Conservation (phyloP, 2,329 filamentous ascomycete genomes). For the Pestalotiopsis sp. region DNA sequence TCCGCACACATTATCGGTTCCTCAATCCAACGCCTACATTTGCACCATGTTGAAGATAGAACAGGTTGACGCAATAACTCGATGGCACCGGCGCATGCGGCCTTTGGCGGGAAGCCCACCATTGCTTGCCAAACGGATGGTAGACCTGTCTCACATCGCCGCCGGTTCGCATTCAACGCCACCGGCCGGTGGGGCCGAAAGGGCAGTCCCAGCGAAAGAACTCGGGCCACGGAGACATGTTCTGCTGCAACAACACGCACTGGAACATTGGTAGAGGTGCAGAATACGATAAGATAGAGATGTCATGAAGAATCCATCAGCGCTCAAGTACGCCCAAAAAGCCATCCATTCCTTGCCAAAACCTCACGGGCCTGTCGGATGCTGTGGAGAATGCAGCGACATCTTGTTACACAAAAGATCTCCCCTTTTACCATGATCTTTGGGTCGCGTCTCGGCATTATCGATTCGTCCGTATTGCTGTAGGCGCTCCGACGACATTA, state of each 20-base stretch:
- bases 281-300: neutral
- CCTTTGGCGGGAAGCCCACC: conserved; percentile 47
- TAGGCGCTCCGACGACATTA: neutral
- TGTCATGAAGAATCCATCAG: too few relatives aligned
- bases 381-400: neutral
- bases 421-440: too few relatives aligned
- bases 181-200: conserved; percentile 40
- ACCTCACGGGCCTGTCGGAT: neutral
- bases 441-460: neutral
- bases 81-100: conserved; percentile 22
- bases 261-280: conserved; percentile 38
- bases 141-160: conserved; percentile 41
- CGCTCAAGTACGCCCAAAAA: too few relatives aligned
- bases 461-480: neutral
- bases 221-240: conserved; percentile 20
- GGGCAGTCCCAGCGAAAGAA: conserved; percentile 38
- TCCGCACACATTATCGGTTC: too few relatives aligned
- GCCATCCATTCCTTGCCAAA: too few relatives aligned
- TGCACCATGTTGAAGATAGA: too few relatives aligned
- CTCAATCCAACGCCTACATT: too few relatives aligned
- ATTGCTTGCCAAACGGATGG: conserved; percentile 42
- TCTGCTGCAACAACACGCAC: conserved; percentile 30
- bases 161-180: conserved; percentile 48
- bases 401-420: neutral
- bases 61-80: too few relatives aligned